Evolutionary conservation across 306 rosid species (phyloP), one percentile per base, ranked within the genome.

Genomic region (Dicorynia guianensis): DNA sequence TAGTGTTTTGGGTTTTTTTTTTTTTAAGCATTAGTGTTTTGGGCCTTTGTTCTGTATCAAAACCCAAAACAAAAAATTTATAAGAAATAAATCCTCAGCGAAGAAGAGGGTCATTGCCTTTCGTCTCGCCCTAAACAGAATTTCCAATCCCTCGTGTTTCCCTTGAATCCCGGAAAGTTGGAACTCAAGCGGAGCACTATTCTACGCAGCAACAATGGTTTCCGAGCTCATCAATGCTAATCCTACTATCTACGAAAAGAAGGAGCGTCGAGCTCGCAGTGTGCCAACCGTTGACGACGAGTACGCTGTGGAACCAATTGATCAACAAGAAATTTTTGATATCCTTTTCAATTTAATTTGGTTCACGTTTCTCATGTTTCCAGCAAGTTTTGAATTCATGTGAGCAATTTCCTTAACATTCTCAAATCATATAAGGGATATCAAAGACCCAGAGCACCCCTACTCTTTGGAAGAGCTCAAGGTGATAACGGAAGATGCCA

Each of bases 381-480:
- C 2, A 25, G 14, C 13, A n/a, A 9, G 7, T 10, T 69, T 12
- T 56, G 42, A 57, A 56, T 36, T 55, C 30, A 25, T 25, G 30
- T 25, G 30, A 25, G 30, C 30, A 25, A 17, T 69, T 81, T 75
- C 67, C 96, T 92, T 95, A 72, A 89, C 86, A 63, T 79, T 90
- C 88, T 68, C 75, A 95, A 69, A 95, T 88, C 97, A 87, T 88
- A 75, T 92, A 78, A 89, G 96, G 83, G 98, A 90, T 86, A 90
- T 95, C 60, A 92, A 90, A 88, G 99, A 96, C 74, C 99, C 97
- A 1, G 96, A 92, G 72, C 93, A 92, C 42, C 97, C 97, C 0
- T 89, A 92, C 80, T 95, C 99, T 25, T 81, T 92, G 87, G 97
- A 95, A 76, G 97, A 95, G 91, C 99, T 95, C 80, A 90, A 90